Conservation (phyloP, 495 filamentous ascomycete genomes). For the Parachaetomium inaequale region DNA sequence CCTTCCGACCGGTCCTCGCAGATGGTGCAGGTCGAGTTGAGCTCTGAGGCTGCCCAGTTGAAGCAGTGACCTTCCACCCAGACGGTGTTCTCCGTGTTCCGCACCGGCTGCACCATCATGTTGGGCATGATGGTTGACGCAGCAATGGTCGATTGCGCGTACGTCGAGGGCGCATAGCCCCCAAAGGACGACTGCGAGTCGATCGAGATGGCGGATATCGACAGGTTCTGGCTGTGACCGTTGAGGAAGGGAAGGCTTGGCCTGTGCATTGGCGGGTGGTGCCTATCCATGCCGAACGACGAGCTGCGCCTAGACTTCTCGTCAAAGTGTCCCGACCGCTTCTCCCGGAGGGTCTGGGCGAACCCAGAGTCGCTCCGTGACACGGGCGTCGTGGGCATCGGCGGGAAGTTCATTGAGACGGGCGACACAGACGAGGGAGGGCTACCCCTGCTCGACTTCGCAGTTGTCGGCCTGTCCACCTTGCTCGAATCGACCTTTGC, state of each 20-base stretch:
- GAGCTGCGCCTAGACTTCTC: constrained; percentile 79
- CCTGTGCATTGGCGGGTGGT: constrained; percentile 59
- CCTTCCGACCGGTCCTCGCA: constrained; percentile 84
- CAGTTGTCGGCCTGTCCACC: constrained; percentile 73
- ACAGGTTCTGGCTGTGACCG: constrained; percentile 71
- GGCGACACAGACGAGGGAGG: constrained; percentile 87
- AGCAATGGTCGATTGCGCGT: constrained; percentile 93
- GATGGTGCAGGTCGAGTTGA: constrained; percentile 68
- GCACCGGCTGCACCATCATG: constrained; percentile 76
- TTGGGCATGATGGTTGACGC: constrained; percentile 98
- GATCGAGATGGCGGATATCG: constrained; percentile 76
- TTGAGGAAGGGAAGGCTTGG: constrained; percentile 83
- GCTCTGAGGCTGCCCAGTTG: constrained; percentile 65
- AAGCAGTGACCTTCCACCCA: constrained; percentile 97
- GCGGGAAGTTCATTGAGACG: constrained; percentile 72
- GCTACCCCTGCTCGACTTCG: constrained; percentile 69
- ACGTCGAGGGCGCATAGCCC: constrained; percentile 88
- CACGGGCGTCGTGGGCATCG: constrained; percentile 65
- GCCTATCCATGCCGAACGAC: constrained; percentile 77
- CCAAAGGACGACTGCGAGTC: constrained; percentile 70
- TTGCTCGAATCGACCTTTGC: constrained; percentile 63
- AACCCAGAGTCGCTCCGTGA: constrained; percentile 91
- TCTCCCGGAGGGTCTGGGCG: constrained; percentile 81
- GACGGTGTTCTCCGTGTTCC: constrained; percentile 77
- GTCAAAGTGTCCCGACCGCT: constrained; percentile 93